These are phyloP conservation scores for Candida namnaoensis DNA, from an alignment of 805 yeast species.

Conservation along the genomic window DNA sequence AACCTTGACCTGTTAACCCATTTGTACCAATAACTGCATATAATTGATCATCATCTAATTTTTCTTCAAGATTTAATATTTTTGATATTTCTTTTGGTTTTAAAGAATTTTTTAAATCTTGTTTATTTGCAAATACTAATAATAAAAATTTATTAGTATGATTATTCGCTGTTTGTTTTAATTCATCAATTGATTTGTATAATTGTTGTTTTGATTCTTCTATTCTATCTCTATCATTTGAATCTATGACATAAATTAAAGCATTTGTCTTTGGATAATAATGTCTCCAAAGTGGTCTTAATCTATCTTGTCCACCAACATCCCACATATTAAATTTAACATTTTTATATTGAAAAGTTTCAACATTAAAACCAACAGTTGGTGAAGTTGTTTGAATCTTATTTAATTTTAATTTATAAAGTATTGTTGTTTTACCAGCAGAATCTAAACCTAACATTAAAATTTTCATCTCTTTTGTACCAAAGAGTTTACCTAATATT, in stretches of 20 bases:
- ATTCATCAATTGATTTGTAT: conserved; percentile 69
- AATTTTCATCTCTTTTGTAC: conserved; percentile 49
- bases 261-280: conserved; percentile 92
- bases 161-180: conserved; percentile 31
- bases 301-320: conserved; percentile 92
- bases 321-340: conserved; percentile 88
- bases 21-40: conserved; percentile 93
- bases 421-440: conserved; percentile 86
- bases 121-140: conserved; percentile 86
- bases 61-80: conserved; percentile 49
- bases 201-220: conserved; percentile 74
- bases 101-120: conserved; percentile 87
- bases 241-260: conserved; percentile 82
- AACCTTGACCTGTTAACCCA: conserved; percentile 85
- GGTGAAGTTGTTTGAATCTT: conserved; percentile 75
- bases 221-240: conserved; percentile 63
- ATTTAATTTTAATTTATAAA: conserved; percentile 75
- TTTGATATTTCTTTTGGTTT: conserved; percentile 82
- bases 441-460: conserved; percentile 89
- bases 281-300: conserved; percentile 92
- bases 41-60: conserved; percentile 54
- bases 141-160: conserved; percentile 46
- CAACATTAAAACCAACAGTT: conserved; percentile 91
- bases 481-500: conserved; percentile 36
- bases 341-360: conserved; percentile 74